Conservation (phyloP, 441 rosid species). For the Geranium incanum region DNA sequence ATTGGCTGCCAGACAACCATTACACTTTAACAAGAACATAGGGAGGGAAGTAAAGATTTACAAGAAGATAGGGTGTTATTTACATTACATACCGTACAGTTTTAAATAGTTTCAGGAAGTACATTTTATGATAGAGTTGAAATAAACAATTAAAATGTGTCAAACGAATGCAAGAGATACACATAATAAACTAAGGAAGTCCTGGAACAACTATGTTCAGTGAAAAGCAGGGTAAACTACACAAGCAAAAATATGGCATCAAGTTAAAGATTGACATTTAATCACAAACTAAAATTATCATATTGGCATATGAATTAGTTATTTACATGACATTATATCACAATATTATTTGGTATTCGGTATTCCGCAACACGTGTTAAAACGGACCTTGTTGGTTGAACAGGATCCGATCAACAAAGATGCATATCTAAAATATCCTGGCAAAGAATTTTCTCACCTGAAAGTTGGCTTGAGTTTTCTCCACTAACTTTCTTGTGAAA, state of each 20-base stretch:
- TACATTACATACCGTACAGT: not conserved
- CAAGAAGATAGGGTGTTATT: not conserved
- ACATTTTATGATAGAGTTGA: not conserved
- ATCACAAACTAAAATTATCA: not conserved
- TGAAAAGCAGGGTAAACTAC: not conserved
- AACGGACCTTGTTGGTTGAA: not conserved
- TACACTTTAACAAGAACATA: not conserved
- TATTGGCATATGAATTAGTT: too few relatives aligned
- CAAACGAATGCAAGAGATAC: not conserved
- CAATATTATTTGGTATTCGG: not conserved
- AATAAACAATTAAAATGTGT: not conserved
- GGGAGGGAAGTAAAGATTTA: not conserved
- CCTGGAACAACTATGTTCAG: not conserved
- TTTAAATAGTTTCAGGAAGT: not conserved
- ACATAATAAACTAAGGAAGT: not conserved
- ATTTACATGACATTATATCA: too few relatives aligned
- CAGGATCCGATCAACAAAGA: constrained; percentile 2
- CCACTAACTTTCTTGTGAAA: constrained; percentile 53
- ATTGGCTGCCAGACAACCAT: not conserved
- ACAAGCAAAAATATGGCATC: not conserved
- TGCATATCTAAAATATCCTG: constrained; percentile 1
- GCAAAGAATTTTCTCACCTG: constrained; percentile 46
- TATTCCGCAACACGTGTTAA: not conserved
- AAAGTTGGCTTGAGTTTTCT: constrained; percentile 47
- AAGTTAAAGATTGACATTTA: not conserved